Evolutionary conservation across 2,329 filamentous ascomycete species (phyloP), one percentile per base, ranked within the genome.

Genomic region (Polytolypa hystricis): DNA sequence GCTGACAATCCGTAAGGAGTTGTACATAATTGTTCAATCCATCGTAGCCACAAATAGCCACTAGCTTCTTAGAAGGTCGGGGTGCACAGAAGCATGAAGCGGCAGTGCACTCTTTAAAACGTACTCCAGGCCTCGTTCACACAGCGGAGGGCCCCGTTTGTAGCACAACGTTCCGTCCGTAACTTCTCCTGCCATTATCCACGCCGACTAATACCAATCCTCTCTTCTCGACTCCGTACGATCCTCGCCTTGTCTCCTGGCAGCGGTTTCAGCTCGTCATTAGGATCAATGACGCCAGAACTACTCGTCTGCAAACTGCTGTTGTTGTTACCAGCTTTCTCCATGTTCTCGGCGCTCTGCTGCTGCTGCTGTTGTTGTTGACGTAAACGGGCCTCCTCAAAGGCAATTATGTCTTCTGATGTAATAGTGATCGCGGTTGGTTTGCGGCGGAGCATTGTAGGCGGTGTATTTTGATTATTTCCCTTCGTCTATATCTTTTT

Each of bases 341-440:
- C 44, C 33, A 30, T 35, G 42, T 23, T 30, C 29, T 17, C 10
- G 8, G 18, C 9, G 18, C 16, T 30, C 23, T 25, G 19, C 31
- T 27, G 45, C 37, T 20, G 49, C 46, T 15, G 42, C 23, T 38
- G 35, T 36, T 42, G 42, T 26, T 40, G 29, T 42, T 45, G 39
- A 41, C 52, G 57, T 10, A 55, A 44, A 34, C 55, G 57, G 12
- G 51, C 39, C 42, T 69, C 62, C 51, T 68, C 65, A 39, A 68
- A 67, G n/a, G 59, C 47, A 11, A 57, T 50, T 17, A 70, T 51
- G 43, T 70, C 66, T 52, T 69, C 66, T 3, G 59, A 53, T 1
- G 66, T 68, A 15, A 70, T 55, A 29, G 65, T 61, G 30, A 70
- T 63, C n/a, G 64, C 62, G 15, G 66, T 70, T 18, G 66, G 66